These are phyloP conservation scores for Magnaporthiopsis rhizophila DNA, from an alignment of 2,329 filamentous ascomycete species.

Conservation along the genomic window DNA sequence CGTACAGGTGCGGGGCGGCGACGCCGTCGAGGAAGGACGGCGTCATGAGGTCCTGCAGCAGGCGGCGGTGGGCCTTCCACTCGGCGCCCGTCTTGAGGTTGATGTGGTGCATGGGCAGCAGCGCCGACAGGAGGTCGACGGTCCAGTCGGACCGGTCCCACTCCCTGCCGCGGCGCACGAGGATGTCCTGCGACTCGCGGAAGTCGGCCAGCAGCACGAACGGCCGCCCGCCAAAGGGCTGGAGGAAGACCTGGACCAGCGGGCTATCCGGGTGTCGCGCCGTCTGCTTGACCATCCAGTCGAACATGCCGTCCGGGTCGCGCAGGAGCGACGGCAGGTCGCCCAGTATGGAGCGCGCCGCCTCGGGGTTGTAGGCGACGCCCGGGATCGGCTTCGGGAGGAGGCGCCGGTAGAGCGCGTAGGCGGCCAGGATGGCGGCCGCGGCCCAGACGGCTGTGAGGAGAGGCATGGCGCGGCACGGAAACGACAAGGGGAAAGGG, in stretches of 20 bases:
- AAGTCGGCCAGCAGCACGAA: conserved; percentile 19
- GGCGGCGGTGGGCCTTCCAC: conserved; percentile 19
- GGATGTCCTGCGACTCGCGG: conserved; percentile 21
- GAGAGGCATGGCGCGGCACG: too few species aligned
- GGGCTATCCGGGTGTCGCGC: conserved; percentile 7
- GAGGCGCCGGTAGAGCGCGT: conserved; percentile 5
- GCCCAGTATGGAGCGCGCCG: conserved; percentile 3
- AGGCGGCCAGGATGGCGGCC: not conserved
- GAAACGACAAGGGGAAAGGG: too few species aligned
- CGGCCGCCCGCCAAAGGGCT: conserved; percentile 13
- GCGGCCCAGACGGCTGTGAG: too few species aligned
- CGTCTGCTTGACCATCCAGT: not conserved
- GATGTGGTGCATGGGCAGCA: conserved; percentile 20
- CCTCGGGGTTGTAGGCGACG: conserved; percentile 8
- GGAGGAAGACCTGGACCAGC: conserved; percentile 19
- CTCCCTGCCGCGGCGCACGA: conserved; percentile 19
- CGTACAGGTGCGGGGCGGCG: conserved; percentile 20
- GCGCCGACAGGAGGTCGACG: conserved; percentile 16
- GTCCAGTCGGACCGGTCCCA: conserved; percentile 18
- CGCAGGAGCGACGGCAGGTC: not conserved
- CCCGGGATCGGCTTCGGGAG: conserved; percentile 6
- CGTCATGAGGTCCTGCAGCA: conserved; percentile 23
- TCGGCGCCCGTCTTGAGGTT: conserved; percentile 16
- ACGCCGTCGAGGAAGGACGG: conserved; percentile 20
- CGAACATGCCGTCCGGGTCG: not conserved